Percentiles rank a stretch among this genome's conserved stretches.
phyloP scores from a whole-genome alignment of 1,284 basidiomycete species.

The Cutaneotrichosporon sp. region DNA sequence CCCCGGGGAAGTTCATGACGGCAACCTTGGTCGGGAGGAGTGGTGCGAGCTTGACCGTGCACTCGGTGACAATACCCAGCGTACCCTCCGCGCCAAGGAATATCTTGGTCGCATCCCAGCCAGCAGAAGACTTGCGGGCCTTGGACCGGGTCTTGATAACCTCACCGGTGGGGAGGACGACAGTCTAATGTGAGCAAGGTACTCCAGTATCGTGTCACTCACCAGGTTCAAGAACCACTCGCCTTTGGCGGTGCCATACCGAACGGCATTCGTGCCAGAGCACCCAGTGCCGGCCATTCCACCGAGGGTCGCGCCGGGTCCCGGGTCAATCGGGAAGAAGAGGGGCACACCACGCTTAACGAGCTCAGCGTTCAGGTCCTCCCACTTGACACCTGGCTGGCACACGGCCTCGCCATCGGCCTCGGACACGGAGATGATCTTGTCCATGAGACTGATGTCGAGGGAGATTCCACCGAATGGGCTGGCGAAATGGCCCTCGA shows the following conservation, averaged over 20 bases:
- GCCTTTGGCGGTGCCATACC: conserved; percentile 78
- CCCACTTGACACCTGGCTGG: conserved; percentile 79
- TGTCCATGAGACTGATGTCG: conserved; percentile 79
- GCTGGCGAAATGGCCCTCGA: conserved; percentile 46
- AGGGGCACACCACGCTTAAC: conserved; percentile 66
- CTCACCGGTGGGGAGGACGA: conserved; percentile 82
- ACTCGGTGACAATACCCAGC: conserved; percentile 86
- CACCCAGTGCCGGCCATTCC: conserved; percentile 82
- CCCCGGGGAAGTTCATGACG: conserved; percentile 52
- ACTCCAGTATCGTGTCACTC: conserved; percentile 22
- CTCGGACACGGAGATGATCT: conserved; percentile 60
- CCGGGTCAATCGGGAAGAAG: conserved; percentile 85
- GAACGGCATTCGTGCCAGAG: conserved; percentile 70
- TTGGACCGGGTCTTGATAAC: conserved; percentile 86
- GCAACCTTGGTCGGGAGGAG: conserved; percentile 63
- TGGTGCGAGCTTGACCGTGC: conserved; percentile 74
- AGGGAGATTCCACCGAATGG: conserved; percentile 71
- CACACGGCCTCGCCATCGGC: conserved; percentile 74
- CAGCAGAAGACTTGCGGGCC: conserved; percentile 81
- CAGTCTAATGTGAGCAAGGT: conserved; percentile 56
- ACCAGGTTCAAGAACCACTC: conserved; percentile 81
- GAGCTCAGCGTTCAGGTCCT: conserved; percentile 74
- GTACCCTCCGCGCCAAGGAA: conserved; percentile 96
- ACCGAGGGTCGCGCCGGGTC: conserved; percentile 69
- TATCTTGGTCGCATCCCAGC: conserved; percentile 83